Evolutionary conservation across 202 grass and related monocot species (phyloP).

Genomic region (Elaeis oleifera): DNA sequence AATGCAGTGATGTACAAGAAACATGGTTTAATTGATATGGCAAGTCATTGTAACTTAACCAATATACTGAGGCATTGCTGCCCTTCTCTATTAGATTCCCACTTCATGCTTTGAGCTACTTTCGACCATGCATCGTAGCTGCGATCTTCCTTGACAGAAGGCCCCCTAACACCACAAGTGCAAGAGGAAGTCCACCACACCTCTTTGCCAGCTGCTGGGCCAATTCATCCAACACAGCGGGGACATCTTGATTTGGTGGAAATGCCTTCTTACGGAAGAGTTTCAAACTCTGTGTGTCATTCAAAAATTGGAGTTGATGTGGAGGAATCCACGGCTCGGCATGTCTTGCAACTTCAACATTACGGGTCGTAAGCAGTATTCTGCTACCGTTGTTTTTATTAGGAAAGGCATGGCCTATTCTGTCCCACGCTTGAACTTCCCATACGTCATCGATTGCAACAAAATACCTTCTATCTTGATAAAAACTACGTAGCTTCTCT

Average conservation of each 20-base stretch:
- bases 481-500: not conserved
- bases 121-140: not conserved
- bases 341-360: not conserved
- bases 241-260: too few species aligned
- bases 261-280: not conserved
- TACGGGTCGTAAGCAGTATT: not conserved
- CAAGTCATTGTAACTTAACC: slow-evolving; percentile 12
- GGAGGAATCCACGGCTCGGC: not conserved
- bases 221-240: too few species aligned
- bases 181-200: slow-evolving; percentile 13
- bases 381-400: not conserved
- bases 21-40: slow-evolving; percentile 1
- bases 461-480: not conserved
- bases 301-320: not conserved
- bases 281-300: not conserved
- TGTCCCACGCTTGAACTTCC: not conserved
- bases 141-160: not conserved
- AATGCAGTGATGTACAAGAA: too few species aligned
- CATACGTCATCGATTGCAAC: slow-evolving; percentile 17
- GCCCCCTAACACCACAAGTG: slow-evolving; percentile 4
- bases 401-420: not conserved
- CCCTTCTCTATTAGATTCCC: not conserved
- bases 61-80: not conserved
- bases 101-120: not conserved
- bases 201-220: not conserved